Conservation (phyloP, 106 monocot species). For the Posidonia australis region DNA sequence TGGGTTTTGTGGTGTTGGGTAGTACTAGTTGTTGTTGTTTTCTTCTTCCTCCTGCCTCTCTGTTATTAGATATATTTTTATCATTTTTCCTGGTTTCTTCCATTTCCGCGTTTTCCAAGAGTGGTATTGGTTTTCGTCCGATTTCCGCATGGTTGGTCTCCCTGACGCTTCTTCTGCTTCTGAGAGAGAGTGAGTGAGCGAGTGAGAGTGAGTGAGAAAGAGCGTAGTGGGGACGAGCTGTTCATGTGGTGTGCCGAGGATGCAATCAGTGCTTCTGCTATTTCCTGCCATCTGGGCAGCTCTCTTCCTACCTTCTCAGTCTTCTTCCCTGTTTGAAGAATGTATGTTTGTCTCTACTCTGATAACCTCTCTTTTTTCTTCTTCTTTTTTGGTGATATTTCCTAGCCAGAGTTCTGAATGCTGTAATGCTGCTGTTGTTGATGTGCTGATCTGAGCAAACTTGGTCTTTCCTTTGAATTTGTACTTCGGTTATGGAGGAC, state of each 20-base stretch:
- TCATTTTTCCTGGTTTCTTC: not conserved
- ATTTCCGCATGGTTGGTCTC: not conserved
- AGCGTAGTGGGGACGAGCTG: not conserved
- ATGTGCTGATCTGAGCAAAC: too few relatives aligned
- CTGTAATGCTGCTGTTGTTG: too few relatives aligned
- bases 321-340: not conserved
- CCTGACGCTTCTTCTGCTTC: not conserved
- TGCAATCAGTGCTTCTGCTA: constrained; percentile 2
- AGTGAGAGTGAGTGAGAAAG: too few relatives aligned
- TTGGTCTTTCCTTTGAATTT: too few relatives aligned
- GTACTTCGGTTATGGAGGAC: too few relatives aligned
- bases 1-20: not conserved
- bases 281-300: constrained; percentile 1
- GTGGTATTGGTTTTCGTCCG: not conserved
- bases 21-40: not conserved
- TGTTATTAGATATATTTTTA: too few relatives aligned
- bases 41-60: not conserved
- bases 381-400: not conserved
- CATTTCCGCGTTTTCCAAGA: not conserved
- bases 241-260: not conserved
- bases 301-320: not conserved
- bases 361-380: not conserved
- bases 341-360: not conserved
- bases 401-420: not conserved
- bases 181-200: not conserved